Evolutionary conservation across 2,329 filamentous ascomycete genomes (phyloP), one percentile per base, ranked within the genome.

Genomic region (Sarocladiaceae sp.): DNA sequence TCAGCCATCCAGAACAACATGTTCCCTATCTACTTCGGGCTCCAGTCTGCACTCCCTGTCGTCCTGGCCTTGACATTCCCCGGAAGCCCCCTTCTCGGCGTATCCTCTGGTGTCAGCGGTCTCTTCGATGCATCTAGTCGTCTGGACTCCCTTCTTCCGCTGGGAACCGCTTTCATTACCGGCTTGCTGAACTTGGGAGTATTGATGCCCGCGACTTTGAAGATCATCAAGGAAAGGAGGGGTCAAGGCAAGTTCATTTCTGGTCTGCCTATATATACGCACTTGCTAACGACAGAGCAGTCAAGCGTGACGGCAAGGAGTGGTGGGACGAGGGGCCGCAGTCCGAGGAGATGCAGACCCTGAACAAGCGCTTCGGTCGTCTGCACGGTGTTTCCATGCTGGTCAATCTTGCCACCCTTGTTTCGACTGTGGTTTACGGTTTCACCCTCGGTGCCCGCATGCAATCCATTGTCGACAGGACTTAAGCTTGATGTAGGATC

Each of bases 271-370:
- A 29, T 13, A 29, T 29, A 9, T 13, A 13, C 16, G n/a, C 12
- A 5, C 19, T 5, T 29, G 4, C 23, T 41, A 15, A 41, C 24
- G 31, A 41, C 21, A 35, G 9, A 45, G 33, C 48, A 82, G 90
- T 91, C 72, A 88, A 84, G 49, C 81, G 83, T 55, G 91, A 96
- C 60, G 88, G 88, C 45, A 96, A 95, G 74, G 86, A 85, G 60
- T 87, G 82, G 63, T 86, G 85, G 57, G 88, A 95, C 51, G 69
- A 78, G 43, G 76, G 82, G 1, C 86, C 88, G 31, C 87, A 95
- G 57, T 93, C 85, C 4, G 73, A 82, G 53, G 87, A 91, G 68
- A 96, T 97, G 90, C 64, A 79, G 53, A 73, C 72, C 7, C 64
- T 95, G 55, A 95, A 91, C 70, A 85, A 81, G 66, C 73, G 72